phyloP scores from a whole-genome alignment of 208 protist genomes.

The Leishmania martiniquensis region DNA sequence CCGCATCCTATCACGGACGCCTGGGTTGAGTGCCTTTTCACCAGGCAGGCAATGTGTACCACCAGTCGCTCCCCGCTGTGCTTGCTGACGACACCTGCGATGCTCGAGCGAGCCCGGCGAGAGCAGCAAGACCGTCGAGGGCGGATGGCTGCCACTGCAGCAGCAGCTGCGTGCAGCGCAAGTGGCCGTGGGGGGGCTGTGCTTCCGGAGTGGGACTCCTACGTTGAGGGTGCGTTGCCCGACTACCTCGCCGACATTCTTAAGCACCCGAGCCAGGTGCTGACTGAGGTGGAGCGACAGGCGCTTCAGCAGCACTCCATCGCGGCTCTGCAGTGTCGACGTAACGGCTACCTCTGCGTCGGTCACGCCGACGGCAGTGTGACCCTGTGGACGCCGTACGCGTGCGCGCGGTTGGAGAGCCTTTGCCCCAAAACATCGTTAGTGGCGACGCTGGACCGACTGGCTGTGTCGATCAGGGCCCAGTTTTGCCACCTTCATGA shows the following conservation, averaged over 20 bases:
- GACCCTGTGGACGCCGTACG: conserved; percentile 74
- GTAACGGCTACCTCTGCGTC: conserved; percentile 72
- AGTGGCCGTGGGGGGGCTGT: not conserved
- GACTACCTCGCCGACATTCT: conserved; percentile 52
- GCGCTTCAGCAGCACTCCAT: conserved; percentile 39
- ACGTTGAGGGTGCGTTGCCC: conserved; percentile 62
- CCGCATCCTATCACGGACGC: conserved; percentile 39
- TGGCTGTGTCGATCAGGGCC: conserved; percentile 45
- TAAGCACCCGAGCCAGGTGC: conserved; percentile 37
- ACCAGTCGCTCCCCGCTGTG: conserved; percentile 58
- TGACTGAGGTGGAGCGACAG: conserved; percentile 40
- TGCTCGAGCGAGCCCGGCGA: conserved; percentile 67
- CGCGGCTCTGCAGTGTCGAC: conserved; percentile 52
- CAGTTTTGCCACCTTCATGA: conserved; percentile 54
- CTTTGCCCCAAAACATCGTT: conserved; percentile 61
- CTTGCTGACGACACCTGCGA: conserved; percentile 58
- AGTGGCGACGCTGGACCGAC: conserved; percentile 34
- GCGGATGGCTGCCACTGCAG: conserved; percentile 9
- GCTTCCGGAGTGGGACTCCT: conserved; percentile 52
- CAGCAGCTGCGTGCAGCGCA: conserved; percentile 5
- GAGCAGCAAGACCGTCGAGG: conserved; percentile 51
- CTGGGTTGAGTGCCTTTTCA: conserved; percentile 80
- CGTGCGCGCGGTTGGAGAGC: conserved; percentile 59
- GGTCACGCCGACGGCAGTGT: conserved; percentile 69
- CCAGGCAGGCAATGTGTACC: conserved; percentile 57